Conservation (phyloP, 208 protist genomes). For the Jaenimonas drosophilae region DNA sequence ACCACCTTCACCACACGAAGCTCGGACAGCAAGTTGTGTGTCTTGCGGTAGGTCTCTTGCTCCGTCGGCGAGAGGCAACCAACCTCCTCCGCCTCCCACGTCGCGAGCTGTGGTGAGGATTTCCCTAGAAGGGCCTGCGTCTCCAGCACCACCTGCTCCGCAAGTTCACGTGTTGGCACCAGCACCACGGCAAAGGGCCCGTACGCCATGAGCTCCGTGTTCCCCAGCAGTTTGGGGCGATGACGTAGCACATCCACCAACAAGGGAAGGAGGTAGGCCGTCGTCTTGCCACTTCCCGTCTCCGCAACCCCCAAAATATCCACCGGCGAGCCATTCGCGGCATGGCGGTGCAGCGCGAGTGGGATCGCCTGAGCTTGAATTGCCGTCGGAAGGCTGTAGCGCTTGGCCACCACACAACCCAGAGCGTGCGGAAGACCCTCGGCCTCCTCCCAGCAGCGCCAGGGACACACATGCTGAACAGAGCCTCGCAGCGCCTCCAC, state of each 20-base stretch:
- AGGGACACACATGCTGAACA: slow-evolving; percentile 11
- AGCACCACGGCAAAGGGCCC: slow-evolving; percentile 84
- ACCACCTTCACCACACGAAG: slow-evolving; percentile 66
- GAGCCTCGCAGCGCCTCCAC: slow-evolving; percentile 10
- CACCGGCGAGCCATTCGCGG: slow-evolving; percentile 6
- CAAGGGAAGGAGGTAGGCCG: slow-evolving; percentile 86
- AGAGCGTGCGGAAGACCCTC: slow-evolving; percentile 46
- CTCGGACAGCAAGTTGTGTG: slow-evolving; percentile 40
- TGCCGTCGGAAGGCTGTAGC: slow-evolving; percentile 56
- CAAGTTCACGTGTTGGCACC: slow-evolving; percentile 91
- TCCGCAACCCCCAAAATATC: slow-evolving; percentile 87
- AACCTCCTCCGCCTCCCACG: not conserved
- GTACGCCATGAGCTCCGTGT: slow-evolving; percentile 40
- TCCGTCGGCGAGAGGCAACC: too few relatives aligned
- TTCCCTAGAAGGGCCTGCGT: slow-evolving; percentile 5
- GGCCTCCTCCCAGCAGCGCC: slow-evolving; percentile 78
- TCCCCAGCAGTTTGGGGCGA: slow-evolving; percentile 35
- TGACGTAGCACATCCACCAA: slow-evolving; percentile 49
- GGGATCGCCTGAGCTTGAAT: slow-evolving; percentile 78
- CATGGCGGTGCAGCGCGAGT: slow-evolving; percentile 14
- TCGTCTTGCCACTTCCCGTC: slow-evolving; percentile 93
- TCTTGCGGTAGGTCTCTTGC: too few relatives aligned
- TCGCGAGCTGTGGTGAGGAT: not conserved
- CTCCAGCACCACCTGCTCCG: slow-evolving; percentile 76
- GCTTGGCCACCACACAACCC: slow-evolving; percentile 21